Evolutionary conservation across 2,329 filamentous ascomycete genomes (phyloP).

Genomic region (Hymenoscyphus infarciens): DNA sequence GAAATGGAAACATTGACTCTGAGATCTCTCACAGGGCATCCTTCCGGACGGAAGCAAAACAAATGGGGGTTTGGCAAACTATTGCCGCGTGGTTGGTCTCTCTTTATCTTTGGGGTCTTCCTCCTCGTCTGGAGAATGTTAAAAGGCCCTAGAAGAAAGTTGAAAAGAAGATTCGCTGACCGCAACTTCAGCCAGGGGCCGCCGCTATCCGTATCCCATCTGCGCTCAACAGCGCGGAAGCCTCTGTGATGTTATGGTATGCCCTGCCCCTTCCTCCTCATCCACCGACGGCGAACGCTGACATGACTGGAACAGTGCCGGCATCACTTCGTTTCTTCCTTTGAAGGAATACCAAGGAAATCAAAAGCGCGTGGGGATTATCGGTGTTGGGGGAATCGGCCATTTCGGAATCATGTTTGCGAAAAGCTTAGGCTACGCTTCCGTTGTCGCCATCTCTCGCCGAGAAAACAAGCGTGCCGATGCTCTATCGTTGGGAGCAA

Average conservation of each 20-base stretch:
- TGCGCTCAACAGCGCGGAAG: background rate
- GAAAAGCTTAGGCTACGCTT: constrained; percentile 63
- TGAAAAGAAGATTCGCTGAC: no score
- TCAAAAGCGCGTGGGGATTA: constrained; percentile 60
- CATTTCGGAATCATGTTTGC: constrained; percentile 69
- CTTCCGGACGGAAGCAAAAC: background rate
- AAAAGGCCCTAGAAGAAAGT: no score
- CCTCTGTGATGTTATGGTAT: background rate
- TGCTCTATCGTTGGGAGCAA: background rate
- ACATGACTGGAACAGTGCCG: background rate
- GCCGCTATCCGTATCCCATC: background rate
- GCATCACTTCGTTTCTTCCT: background rate
- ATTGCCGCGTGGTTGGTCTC: background rate
- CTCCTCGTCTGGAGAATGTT: no score
- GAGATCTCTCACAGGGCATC: no score
- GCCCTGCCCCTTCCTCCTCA: no score
- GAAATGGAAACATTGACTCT: no score
- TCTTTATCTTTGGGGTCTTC: background rate
- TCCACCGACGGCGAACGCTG: no score
- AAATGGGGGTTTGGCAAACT: background rate
- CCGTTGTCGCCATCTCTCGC: constrained; percentile 48
- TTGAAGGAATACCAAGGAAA: background rate
- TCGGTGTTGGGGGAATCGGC: constrained; percentile 69
- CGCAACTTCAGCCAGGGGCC: no score
- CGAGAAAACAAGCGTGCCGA: background rate